Base-by-base conservation (phyloP, 2,329 filamentous ascomycete species). In the Curvularia sp. region DNA sequence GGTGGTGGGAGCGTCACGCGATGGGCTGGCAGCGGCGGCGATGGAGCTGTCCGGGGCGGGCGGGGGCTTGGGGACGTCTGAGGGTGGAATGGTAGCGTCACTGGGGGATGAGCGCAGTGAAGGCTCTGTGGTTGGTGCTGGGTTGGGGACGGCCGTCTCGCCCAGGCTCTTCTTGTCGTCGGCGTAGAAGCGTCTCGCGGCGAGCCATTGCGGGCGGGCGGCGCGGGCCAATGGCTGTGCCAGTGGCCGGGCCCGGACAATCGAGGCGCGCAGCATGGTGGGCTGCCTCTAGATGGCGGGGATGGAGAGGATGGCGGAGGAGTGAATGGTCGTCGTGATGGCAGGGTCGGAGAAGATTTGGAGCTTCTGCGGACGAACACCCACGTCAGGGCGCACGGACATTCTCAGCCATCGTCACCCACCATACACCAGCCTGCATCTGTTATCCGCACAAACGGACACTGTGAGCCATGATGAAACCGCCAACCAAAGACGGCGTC, bases 251-350 rank as follows among this genome's bases (percentile, higher is more conserved):
- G 75, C 82, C 73, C 80, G 76, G 65, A 81, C 77, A 76, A 85
- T 77, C 71, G 82, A 83, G 70, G 80, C 80, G 77, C 83, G 83
- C 82, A 85, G 81, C 83, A 85, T 85, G 69, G 72, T 80, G 79
- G 75, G 81, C 82, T 78, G 78, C 72, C 71, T 70, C 67, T 65
- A 64, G 66, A 67, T 68, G 64, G 67, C 63, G 63, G 54, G 53
- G 62, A 68, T 65, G 66, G 59, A 43, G 60, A 55, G 56, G 60
- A 13, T 31, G 28, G 30, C 18, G 41, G 41, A 24, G 41, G 41
- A 15, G 59, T 53, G 51, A 52, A 61, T 55, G 63, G 33, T 61
- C 58, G 49, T 65, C 54, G 56, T 58, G 30, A 38, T 41, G 46
- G 28, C 47, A 52, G 43, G 26, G 51, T 49, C 59, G 62, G 59